A percentile compares a stretch with the other conserved stretches of the same genome.
phyloP scores from a whole-genome alignment of 352 stramenopile species.

The Globisporangium nunn region DNA sequence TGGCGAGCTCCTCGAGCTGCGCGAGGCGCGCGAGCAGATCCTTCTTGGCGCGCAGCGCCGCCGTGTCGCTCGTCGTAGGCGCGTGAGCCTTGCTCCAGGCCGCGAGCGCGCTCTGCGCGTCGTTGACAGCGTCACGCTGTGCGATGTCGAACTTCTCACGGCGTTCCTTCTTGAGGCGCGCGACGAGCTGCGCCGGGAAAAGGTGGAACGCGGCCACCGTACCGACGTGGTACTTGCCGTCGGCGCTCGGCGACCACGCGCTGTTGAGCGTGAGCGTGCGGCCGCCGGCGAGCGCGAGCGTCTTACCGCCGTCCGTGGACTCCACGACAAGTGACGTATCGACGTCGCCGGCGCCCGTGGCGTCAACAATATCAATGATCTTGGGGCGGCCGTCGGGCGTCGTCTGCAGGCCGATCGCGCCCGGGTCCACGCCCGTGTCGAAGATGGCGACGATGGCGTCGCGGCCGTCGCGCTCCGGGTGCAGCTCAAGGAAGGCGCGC shows the following conservation, averaged over 20 bases:
- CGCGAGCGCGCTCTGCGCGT: slow-evolving; percentile 51
- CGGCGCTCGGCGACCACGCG: slow-evolving; percentile 41
- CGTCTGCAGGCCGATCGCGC: slow-evolving; percentile 78
- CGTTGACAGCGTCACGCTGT: slow-evolving; percentile 59
- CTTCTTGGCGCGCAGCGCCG: slow-evolving; percentile 49
- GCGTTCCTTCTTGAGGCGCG: slow-evolving; percentile 78
- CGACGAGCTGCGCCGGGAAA: slow-evolving; percentile 71
- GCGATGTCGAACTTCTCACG: slow-evolving; percentile 72
- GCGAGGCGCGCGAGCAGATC: slow-evolving; percentile 76
- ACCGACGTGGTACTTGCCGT: slow-evolving; percentile 79
- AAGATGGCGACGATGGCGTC: slow-evolving; percentile 92
- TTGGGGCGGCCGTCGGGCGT: slow-evolving; percentile 88
- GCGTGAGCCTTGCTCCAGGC: slow-evolving; percentile 56
- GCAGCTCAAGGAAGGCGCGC: slow-evolving; percentile 62
- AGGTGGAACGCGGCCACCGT: slow-evolving; percentile 83
- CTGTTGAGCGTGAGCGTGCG: slow-evolving; percentile 72
- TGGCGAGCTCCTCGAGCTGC: slow-evolving; percentile 63
- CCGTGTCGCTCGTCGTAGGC: slow-evolving; percentile 52
- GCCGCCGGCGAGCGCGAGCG: slow-evolving; percentile 29
- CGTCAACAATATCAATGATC: slow-evolving; percentile 94
- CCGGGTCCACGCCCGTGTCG: slow-evolving; percentile 94
- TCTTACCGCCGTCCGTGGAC: slow-evolving; percentile 42
- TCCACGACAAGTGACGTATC: slow-evolving; percentile 71
- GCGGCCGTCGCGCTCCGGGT: slow-evolving; percentile 87
- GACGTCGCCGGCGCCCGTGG: slow-evolving; percentile 91